Evolutionary conservation across 306 rosid genomes (phyloP).

Genomic region (Dicorynia guianensis): DNA sequence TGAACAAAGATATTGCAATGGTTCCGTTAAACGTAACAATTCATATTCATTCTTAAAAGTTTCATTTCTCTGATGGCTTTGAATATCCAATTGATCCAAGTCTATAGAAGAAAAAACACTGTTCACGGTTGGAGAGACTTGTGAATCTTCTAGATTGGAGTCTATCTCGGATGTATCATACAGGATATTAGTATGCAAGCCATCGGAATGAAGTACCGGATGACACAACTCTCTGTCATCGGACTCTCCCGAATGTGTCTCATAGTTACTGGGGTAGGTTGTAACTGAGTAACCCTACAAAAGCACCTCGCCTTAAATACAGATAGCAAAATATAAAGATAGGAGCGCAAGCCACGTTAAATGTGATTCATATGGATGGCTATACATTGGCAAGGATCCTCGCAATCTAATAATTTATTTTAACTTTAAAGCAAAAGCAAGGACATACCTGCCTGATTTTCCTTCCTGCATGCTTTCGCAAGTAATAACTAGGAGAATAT

Average conservation of each 20-base stretch:
- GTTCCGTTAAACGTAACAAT: constrained; percentile 28
- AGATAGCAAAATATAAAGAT: constrained; percentile 27
- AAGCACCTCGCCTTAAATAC: constrained; percentile 27
- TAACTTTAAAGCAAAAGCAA: constrained; percentile 31
- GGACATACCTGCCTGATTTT: constrained; percentile 52
- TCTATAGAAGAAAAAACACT: constrained; percentile 25
- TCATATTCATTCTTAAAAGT: constrained; percentile 40
- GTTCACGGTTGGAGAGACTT: constrained; percentile 31
- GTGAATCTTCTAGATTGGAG: constrained; percentile 21
- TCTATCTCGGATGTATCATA: constrained; percentile 28
- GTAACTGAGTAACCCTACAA: constrained; percentile 44
- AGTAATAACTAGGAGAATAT: constrained; percentile 41
- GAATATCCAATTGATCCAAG: constrained; percentile 40
- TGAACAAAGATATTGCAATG: constrained; percentile 43
- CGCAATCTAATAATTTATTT: background rate
- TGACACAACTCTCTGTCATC: constrained; percentile 33
- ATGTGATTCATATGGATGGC: constrained; percentile 10
- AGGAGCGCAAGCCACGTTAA: constrained; percentile 21
- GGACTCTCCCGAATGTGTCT: constrained; percentile 39
- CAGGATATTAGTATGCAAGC: constrained; percentile 14
- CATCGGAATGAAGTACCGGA: constrained; percentile 37
- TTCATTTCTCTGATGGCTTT: constrained; percentile 33
- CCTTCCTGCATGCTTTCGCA: constrained; percentile 27
- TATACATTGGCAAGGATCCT: background rate
- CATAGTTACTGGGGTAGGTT: constrained; percentile 33